phyloP scores from a whole-genome alignment of 2,329 filamentous ascomycete genomes.

The Verticillium tricorpus region DNA sequence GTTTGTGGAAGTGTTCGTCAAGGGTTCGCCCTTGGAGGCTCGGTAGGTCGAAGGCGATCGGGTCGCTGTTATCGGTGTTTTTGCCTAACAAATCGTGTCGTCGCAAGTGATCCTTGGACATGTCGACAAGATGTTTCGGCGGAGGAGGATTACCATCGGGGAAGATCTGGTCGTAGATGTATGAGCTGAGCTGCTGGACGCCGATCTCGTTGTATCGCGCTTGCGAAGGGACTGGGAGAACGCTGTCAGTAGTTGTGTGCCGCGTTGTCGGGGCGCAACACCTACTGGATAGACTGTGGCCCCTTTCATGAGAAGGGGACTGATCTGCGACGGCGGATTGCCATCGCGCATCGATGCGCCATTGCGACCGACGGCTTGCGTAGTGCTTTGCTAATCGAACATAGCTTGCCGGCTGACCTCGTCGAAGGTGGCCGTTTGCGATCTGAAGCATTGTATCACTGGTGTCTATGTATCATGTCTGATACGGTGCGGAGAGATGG shows the following conservation, averaged over 20 bases:
- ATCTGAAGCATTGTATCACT: conserved; percentile 9
- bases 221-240: conserved; percentile 39
- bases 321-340: conserved; percentile 30
- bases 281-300: conserved; percentile 37
- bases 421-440: conserved; percentile 28
- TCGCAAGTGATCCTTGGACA: conserved; percentile 76
- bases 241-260: background rate
- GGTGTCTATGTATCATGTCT: background rate
- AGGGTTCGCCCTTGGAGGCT: conserved; percentile 72
- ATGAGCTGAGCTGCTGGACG: conserved; percentile 84
- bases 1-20: conserved; percentile 89
- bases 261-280: background rate
- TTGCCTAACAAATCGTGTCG: conserved; percentile 88
- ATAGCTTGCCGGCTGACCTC: conserved; percentile 40
- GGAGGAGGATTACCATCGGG: conserved; percentile 50
- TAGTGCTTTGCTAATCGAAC: conserved; percentile 46
- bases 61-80: conserved; percentile 70
- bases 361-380: conserved; percentile 31
- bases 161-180: conserved; percentile 83
- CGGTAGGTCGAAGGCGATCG: conserved; percentile 84
- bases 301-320: conserved; percentile 8
- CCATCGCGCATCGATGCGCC: conserved; percentile 37
- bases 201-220: conserved; percentile 88
- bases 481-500: background rate
- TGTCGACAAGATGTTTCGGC: conserved; percentile 67